Conservation (phyloP, 2,329 filamentous ascomycete species). For the Aspergillus carbonarius region DNA sequence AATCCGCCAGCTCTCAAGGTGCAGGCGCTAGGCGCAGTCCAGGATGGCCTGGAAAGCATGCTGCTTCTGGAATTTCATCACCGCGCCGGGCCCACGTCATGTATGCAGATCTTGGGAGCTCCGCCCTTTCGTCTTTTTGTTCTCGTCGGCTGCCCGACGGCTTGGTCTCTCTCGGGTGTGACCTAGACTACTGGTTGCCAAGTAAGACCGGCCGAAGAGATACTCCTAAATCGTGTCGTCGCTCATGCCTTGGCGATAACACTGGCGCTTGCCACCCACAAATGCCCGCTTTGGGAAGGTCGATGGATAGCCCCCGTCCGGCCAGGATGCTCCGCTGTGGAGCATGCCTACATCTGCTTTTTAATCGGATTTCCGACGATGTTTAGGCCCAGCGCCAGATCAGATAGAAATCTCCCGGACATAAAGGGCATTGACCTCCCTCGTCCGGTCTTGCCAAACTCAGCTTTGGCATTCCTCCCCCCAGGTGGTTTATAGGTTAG, state of each 20-base stretch:
- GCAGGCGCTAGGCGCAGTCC: background rate
- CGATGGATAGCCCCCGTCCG: slow-evolving; percentile 1
- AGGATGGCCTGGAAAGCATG: slow-evolving; percentile 3
- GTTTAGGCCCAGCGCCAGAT: background rate
- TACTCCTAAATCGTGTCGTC: background rate
- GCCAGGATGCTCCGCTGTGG: slow-evolving; percentile 3
- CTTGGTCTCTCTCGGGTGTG: background rate
- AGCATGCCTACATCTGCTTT: background rate
- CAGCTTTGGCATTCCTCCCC: background rate
- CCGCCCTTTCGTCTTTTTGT: background rate
- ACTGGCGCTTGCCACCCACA: slow-evolving; percentile 3
- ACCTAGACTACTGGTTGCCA: slow-evolving; percentile 5
- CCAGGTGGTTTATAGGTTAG: background rate
- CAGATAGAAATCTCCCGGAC: background rate
- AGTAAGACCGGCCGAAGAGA: background rate
- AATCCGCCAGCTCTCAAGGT: slow-evolving; percentile 1
- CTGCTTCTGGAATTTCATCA: slow-evolving; percentile 1
- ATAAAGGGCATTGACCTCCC: background rate
- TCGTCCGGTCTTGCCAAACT: background rate
- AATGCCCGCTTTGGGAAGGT: slow-evolving; percentile 1
- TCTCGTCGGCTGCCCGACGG: slow-evolving; percentile 1
- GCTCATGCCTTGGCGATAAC: background rate
- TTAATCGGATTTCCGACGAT: background rate
- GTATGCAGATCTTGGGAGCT: slow-evolving; percentile 1
- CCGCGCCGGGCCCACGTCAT: background rate